Conservation (phyloP, 2,329 filamentous ascomycete species). For the Pestalotiopsis sp. region DNA sequence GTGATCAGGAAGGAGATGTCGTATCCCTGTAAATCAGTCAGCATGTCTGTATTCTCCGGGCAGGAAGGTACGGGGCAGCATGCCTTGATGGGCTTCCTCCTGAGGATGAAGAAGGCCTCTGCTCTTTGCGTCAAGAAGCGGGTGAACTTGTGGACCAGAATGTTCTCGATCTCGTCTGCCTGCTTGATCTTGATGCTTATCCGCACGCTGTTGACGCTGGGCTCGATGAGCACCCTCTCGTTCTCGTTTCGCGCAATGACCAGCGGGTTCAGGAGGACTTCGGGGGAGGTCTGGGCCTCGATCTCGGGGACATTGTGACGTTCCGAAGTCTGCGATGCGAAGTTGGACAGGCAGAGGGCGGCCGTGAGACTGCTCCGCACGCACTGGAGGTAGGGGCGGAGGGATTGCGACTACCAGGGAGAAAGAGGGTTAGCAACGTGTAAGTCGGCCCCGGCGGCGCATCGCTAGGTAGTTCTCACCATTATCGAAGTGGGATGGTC, state of each 20-base stretch:
- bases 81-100: conserved; percentile 94
- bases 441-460: neutral
- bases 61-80: conserved; percentile 19
- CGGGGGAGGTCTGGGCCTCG: conserved; percentile 88
- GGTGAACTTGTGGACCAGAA: conserved; percentile 97
- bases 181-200: conserved; percentile 99
- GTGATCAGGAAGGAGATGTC: conserved; percentile 99
- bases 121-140: conserved; percentile 94
- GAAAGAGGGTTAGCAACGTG: conserved; percentile 22
- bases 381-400: conserved; percentile 94
- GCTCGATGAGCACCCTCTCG: conserved; percentile 94
- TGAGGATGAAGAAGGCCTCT: conserved; percentile 94
- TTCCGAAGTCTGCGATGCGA: conserved; percentile 95
- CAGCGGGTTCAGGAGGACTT: conserved; percentile 89
- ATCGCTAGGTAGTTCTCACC: neutral
- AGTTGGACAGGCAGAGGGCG: conserved; percentile 92
- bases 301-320: conserved; percentile 98
- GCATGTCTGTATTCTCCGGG: neutral
- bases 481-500: neutral
- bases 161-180: conserved; percentile 97
- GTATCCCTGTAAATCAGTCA: conserved; percentile 69
- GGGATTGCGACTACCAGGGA: conserved; percentile 78
- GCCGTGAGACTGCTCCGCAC: conserved; percentile 93
- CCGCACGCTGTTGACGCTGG: conserved; percentile 93
- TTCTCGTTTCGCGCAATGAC: conserved; percentile 95